Evolutionary conservation across 2,329 filamentous ascomycete genomes (phyloP), one percentile per base, ranked within the genome.

Genomic region (Aaosphaeria pasadenensis): DNA sequence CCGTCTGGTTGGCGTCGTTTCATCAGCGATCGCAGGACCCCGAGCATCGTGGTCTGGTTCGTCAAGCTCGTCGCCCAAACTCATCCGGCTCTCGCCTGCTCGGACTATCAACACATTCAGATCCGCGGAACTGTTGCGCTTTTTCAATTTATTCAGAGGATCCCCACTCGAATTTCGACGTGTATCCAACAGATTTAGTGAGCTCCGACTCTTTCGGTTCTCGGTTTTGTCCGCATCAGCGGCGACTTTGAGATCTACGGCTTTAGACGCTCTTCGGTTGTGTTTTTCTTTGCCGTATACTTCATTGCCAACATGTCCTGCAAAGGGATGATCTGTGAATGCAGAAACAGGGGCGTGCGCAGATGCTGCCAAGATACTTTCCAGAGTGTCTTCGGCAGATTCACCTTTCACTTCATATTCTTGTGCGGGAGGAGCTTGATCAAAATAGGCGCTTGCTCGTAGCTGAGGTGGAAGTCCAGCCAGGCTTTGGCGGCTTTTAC

Each of bases 391-490:
- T 64, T 91, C 89, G 7, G 92, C 91, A 29, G 94, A 97, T 13
- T 89, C 87, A 49, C 88, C 85, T 67, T 81, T 79, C 39, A 84
- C 70, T 36, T 82, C 71, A 36, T 84, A 72, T 43, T 85, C 76
- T 40, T 83, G 74, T 1, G 74, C 59, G 6, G 79, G 65, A 2
- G 81, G 76, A 0, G 86, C 86, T 4, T 76, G 74, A 49, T 97
- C 91, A 62, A 97, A 97, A 71, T 89, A 97, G 30, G 88, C 84
- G 59, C 86, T 95, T n/a, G 94, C 94, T 51, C 92, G 84, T 33
- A 97, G 78, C 58, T 95, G 90, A 0, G 92, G 83, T 2, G 92
- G 91, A 11, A 96, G 67, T 43, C 80, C 78, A 11, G 78, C 76
- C 13, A 81, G 55, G 58, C 72, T 74, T 46, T 69, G 60, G 43